Percentiles rank a stretch among this genome's conserved stretches.
Conservation (phyloP, 164 flowering plant species). For the Tetrastigma voinierianum region DNA sequence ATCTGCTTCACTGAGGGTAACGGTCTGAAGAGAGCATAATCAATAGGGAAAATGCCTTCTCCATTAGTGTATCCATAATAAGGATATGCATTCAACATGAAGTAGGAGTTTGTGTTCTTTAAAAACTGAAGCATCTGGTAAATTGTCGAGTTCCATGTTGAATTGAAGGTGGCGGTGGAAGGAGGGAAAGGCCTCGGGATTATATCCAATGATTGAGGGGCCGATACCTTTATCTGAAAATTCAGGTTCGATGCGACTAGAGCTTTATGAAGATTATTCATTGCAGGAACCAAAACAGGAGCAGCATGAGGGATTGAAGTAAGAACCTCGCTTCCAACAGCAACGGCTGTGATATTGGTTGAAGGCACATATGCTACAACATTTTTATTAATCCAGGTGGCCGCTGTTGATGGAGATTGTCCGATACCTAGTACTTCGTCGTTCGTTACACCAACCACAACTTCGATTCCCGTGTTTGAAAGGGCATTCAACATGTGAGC, state of each 20-base stretch:
- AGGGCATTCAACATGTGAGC: constrained; percentile 64
- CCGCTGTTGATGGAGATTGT: constrained; percentile 63
- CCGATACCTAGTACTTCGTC: constrained; percentile 74
- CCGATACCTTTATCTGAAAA: constrained; percentile 52
- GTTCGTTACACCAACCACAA: constrained; percentile 76
- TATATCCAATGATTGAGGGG: constrained; percentile 74
- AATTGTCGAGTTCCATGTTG: constrained; percentile 70
- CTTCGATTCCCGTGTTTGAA: constrained; percentile 66
- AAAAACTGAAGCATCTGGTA: constrained; percentile 81
- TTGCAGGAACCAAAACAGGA: constrained; percentile 64
- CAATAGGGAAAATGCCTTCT: constrained; percentile 84
- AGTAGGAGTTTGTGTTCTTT: constrained; percentile 67
- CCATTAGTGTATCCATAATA: constrained; percentile 69
- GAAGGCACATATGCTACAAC: constrained; percentile 65
- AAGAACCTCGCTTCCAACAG: constrained; percentile 89
- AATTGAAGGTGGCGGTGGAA: constrained; percentile 80
- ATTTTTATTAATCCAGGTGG: constrained; percentile 81
- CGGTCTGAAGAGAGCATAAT: constrained; percentile 77
- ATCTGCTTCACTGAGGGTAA: constrained; percentile 71
- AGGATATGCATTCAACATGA: constrained; percentile 90
- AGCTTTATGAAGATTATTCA: constrained; percentile 69
- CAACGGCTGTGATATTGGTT: constrained; percentile 83
- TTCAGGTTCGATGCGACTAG: constrained; percentile 60
- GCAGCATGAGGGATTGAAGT: constrained; percentile 74
- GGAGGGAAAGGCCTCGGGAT: constrained; percentile 85